Percentiles rank a stretch among this genome's conserved stretches.
Conservation (phyloP, 495 filamentous ascomycete genomes). For the Talaromyces trachyspermus region DNA sequence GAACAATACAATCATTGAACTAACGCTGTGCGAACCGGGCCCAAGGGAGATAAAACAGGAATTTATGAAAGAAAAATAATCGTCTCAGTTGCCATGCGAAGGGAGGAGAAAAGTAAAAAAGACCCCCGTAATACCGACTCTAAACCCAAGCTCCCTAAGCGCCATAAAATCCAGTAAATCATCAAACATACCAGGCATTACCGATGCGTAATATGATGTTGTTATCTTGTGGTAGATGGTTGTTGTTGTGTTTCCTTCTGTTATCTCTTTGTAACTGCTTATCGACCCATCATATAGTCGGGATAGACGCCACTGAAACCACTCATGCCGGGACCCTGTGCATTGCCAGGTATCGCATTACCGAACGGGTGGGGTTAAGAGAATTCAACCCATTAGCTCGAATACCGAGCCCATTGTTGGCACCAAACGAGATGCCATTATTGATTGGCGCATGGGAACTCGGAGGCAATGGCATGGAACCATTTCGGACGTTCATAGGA, state of each 20-base stretch:
- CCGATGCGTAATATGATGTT: constrained; percentile 9
- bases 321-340: constrained; percentile 32
- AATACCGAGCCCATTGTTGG: constrained; percentile 39
- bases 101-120: constrained; percentile 28
- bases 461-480: constrained; percentile 24
- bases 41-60: constrained; percentile 22
- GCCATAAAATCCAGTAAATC: constrained; percentile 40
- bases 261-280: constrained; percentile 12
- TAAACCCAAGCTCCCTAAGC: constrained; percentile 37
- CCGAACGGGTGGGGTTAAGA: constrained; percentile 34
- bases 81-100: constrained; percentile 36
- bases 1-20: constrained; percentile 16
- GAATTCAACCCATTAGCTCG: constrained; percentile 33
- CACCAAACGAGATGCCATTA: constrained; percentile 30
- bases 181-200: constrained; percentile 45
- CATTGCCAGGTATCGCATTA: constrained; percentile 31
- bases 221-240: background rate
- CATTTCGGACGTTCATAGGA: constrained; percentile 29
- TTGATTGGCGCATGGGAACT: constrained; percentile 30
- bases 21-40: constrained; percentile 9
- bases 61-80: constrained; percentile 27
- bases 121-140: constrained; percentile 41
- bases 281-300: constrained; percentile 57
- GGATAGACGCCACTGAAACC: constrained; percentile 43
- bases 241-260: background rate